phyloP scores from a whole-genome alignment of 768 basidiomycete species.

The Leccinum obscurum region DNA sequence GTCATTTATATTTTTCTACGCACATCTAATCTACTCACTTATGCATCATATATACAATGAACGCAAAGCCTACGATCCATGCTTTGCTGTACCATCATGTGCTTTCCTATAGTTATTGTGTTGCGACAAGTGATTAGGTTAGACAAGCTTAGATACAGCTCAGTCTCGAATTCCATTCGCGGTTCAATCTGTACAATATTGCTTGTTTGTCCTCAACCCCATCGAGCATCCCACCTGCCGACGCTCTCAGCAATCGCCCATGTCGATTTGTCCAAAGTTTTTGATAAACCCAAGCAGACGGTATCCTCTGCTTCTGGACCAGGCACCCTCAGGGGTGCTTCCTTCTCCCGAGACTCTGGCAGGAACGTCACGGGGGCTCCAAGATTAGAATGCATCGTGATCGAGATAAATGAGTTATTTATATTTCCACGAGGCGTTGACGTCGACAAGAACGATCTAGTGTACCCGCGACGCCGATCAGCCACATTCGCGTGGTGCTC shows the following conservation, averaged over 20 bases:
- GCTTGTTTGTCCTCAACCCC: constrained; percentile 33
- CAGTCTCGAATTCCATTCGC: constrained; percentile 33
- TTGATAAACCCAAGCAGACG: constrained; percentile 43
- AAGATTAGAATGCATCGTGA: constrained; percentile 42
- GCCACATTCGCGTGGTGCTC: neutral
- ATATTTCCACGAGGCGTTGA: constrained; percentile 7
- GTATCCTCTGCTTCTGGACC: constrained; percentile 55
- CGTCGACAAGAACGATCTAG: constrained; percentile 13
- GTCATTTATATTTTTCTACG: constrained; percentile 24
- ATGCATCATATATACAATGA: constrained; percentile 35
- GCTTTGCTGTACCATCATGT: constrained; percentile 37
- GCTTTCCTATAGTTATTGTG: constrained; percentile 31
- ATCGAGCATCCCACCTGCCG: constrained; percentile 42
- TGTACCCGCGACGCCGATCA: neutral
- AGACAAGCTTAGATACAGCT: constrained; percentile 19
- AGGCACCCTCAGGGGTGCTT: constrained; percentile 43
- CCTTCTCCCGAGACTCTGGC: constrained; percentile 28
- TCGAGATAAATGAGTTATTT: constrained; percentile 14
- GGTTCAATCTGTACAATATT: neutral
- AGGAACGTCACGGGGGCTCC: constrained; percentile 51
- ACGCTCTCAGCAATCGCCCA: constrained; percentile 51
- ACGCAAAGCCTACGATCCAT: constrained; percentile 22
- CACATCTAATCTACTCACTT: constrained; percentile 38
- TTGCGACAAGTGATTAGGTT: constrained; percentile 34
- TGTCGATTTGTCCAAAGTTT: constrained; percentile 6